phyloP scores from a whole-genome alignment of 2,329 filamentous ascomycete species.

The Aciculosporium take region DNA sequence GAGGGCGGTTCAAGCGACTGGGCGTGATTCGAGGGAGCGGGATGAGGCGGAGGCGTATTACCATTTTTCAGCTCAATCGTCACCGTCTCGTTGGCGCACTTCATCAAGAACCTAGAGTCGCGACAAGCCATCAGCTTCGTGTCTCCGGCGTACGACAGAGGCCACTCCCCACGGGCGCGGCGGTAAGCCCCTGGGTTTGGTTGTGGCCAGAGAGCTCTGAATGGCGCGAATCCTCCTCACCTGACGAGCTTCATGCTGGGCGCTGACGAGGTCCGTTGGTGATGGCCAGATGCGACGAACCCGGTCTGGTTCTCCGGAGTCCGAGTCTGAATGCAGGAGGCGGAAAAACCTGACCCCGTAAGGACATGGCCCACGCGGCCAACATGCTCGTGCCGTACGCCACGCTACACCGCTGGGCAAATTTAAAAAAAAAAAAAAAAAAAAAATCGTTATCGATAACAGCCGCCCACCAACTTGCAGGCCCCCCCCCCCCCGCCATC shows the following conservation, averaged over 20 bases:
- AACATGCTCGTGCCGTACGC: too few relatives aligned
- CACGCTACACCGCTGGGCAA: too few relatives aligned
- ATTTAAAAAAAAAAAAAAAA: background rate
- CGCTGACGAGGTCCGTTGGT: slow-evolving; percentile 6
- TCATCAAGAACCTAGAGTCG: slow-evolving; percentile 79
- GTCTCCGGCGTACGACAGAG: slow-evolving; percentile 10
- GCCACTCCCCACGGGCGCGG: background rate
- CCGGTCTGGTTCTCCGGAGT: background rate
- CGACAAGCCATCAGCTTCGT: slow-evolving; percentile 1
- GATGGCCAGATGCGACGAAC: background rate
- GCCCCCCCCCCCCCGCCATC: background rate
- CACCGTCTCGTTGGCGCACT: slow-evolving; percentile 96
- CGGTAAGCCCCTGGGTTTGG: background rate
- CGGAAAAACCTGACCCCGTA: background rate
- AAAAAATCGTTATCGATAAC: slow-evolving; percentile 4
- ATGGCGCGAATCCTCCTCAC: slow-evolving; percentile 36
- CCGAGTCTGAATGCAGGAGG: background rate
- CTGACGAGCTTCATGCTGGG: slow-evolving; percentile 89
- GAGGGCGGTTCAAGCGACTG: background rate
- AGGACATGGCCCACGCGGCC: background rate
- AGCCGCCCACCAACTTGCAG: background rate
- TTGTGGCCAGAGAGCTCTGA: background rate
- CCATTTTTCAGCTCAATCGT: slow-evolving; percentile 98
- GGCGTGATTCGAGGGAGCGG: background rate
- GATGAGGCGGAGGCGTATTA: slow-evolving; percentile 21